These are phyloP conservation scores for Limtongia smithiae DNA, from an alignment of 805 yeast species.

Conservation along the genomic window DNA sequence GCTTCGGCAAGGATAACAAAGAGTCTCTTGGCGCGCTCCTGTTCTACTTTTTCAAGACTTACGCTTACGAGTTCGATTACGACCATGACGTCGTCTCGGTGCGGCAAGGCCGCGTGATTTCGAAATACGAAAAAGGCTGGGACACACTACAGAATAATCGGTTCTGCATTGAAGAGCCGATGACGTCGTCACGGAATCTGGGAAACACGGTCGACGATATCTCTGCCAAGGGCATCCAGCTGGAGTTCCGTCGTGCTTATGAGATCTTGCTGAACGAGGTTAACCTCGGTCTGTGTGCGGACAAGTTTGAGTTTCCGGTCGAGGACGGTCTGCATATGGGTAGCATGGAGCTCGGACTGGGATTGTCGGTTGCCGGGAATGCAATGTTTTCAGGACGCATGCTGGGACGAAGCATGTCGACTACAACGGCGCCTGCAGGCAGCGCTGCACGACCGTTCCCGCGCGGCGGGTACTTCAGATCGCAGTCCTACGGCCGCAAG, in stretches of 20 bases:
- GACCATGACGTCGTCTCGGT: constrained; percentile 28
- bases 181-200: constrained; percentile 28
- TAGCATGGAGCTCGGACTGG: constrained; percentile 3
- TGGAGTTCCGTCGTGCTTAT: constrained; percentile 32
- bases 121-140: constrained; percentile 32
- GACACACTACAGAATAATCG: constrained; percentile 30
- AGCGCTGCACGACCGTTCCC: neutral
- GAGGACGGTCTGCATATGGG: constrained; percentile 8
- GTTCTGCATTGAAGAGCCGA: constrained; percentile 33
- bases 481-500: constrained; percentile 12
- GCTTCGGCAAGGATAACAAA: constrained; percentile 25
- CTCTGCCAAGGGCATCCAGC: constrained; percentile 30
- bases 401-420: constrained; percentile 4
- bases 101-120: constrained; percentile 29
- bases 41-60: constrained; percentile 30
- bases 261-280: constrained; percentile 14
- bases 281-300: constrained; percentile 10
- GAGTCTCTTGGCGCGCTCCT: constrained; percentile 30
- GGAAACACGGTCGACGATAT: constrained; percentile 34
- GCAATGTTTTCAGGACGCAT: neutral
- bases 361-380: neutral
- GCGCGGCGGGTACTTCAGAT: constrained; percentile 8
- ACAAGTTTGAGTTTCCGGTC: constrained; percentile 20
- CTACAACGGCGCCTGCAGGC: neutral
- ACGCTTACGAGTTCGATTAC: constrained; percentile 30